These are phyloP conservation scores for Tolypocladium pustulatum DNA, from an alignment of 2,329 filamentous ascomycete genomes.

Conservation along the genomic window DNA sequence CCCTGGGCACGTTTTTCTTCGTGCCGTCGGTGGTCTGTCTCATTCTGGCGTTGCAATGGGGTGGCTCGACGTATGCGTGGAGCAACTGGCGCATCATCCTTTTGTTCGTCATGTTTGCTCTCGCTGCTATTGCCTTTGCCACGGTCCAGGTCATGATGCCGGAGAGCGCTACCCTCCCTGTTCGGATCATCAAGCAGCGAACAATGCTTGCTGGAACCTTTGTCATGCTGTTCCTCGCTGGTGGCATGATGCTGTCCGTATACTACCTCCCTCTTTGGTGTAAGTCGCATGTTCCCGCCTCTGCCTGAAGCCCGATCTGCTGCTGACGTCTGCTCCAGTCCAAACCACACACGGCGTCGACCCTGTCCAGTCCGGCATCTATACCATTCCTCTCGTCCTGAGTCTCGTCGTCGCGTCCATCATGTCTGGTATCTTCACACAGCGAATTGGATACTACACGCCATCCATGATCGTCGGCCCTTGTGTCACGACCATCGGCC, in stretches of 20 bases:
- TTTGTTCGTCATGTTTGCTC: conserved; percentile 39
- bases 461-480: conserved; percentile 44
- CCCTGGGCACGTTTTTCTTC: conserved; percentile 48
- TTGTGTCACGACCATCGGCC: conserved; percentile 37
- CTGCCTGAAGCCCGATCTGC: background rate
- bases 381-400: conserved; percentile 46
- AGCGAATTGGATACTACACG: conserved; percentile 48
- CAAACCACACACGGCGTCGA: conserved; percentile 43
- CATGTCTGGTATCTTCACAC: conserved; percentile 34
- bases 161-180: conserved; percentile 46
- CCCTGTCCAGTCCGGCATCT: conserved; percentile 44
- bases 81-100: conserved; percentile 39
- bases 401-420: conserved; percentile 43
- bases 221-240: conserved; percentile 36
- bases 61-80: conserved; percentile 44
- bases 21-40: conserved; percentile 49
- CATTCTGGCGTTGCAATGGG: conserved; percentile 54
- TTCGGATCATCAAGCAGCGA: conserved; percentile 42
- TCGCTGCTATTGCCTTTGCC: conserved; percentile 35
- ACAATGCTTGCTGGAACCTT: conserved; percentile 38
- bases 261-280: conserved; percentile 27
- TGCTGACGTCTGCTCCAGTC: conserved; percentile 22
- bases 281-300: background rate
- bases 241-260: conserved; percentile 42
- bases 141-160: conserved; percentile 42